Evolutionary conservation across 441 rosid genomes (phyloP).

Genomic region (Populus hybrid): DNA sequence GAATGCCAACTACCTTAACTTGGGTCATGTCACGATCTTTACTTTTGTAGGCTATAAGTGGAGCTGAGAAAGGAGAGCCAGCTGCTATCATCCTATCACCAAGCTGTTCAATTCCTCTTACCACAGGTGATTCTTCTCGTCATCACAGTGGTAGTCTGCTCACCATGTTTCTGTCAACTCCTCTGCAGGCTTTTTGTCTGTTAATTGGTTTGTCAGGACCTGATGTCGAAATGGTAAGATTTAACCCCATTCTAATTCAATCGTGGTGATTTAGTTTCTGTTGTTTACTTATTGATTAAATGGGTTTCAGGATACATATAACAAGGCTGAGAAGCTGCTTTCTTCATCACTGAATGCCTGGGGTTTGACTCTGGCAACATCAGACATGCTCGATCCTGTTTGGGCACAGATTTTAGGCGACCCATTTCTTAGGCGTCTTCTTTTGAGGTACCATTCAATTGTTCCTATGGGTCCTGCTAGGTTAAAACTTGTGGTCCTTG

Average conservation of each 20-base stretch:
- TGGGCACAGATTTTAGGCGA: conserved; percentile 88
- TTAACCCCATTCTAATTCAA: conserved; percentile 10
- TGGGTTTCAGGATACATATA: conserved; percentile 51
- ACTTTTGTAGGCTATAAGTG: conserved; percentile 55
- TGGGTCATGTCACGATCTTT: conserved; percentile 9
- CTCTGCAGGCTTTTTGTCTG: conserved; percentile 85
- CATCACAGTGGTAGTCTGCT: conserved; percentile 73
- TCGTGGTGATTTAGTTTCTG: conserved; percentile 13
- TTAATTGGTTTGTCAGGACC: conserved; percentile 72
- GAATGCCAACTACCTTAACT: not conserved
- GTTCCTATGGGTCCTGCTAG: not conserved
- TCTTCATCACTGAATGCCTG: conserved; percentile 68
- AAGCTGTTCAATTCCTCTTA: conserved; percentile 48
- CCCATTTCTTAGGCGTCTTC: conserved; percentile 84
- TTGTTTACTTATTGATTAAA: conserved; percentile 19
- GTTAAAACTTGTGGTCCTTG: conserved; percentile 6
- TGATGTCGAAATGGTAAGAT: conserved; percentile 66
- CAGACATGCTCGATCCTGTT: conserved; percentile 75
- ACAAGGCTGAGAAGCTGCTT: conserved; percentile 69
- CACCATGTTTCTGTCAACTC: conserved; percentile 83
- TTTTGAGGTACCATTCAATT: conserved; percentile 59
- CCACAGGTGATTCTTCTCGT: conserved; percentile 56
- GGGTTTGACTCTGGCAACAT: conserved; percentile 67
- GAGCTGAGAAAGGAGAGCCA: conserved; percentile 94
- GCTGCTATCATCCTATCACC: conserved; percentile 90